Base-by-base conservation (phyloP, 2,329 filamentous ascomycete genomes). In the Pseudopyricularia cyperi region DNA sequence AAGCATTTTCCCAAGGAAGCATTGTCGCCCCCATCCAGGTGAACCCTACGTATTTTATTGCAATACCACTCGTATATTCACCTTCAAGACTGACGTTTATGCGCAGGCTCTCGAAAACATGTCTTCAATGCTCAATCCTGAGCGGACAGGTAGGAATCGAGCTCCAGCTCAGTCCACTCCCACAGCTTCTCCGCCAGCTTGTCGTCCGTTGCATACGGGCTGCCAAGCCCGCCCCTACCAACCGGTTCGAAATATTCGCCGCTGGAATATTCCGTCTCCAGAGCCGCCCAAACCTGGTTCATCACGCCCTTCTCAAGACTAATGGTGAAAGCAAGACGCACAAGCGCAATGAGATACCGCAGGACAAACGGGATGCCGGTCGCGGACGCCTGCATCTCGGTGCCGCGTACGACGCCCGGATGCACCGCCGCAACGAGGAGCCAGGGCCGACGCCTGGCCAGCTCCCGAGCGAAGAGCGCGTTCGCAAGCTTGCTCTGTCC, bases 201-300 rank as follows among this genome's bases (percentile, higher is more conserved):
- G 2, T 58, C 58, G 50, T 67, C 56, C 48, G 56, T 50, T n/a
- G 55, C 56, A 7, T 50, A 17, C 12, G 46, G 50, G 2, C 54
- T 57, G 22, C 34, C 55, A 46, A 51, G 51, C 4, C 55, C 60
- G 7, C 47, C 30, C 2, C 59, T 48, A 1, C 65, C 67, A 5
- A 68, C 58, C 0, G 65, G 64, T 35, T 62, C 37, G 14, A 44
- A 51, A n/a, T 51, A 44, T 33, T 32, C 33, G 48, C 73, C 67
- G 58, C 80, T 79, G 19, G 68, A 68, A 55, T 67, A 68, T 56
- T 80, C 79, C 63, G 79, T 69, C 57, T 76, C 80, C 64, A 74
- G 59, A 19, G 69, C 68, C 44, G 62, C 65, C 69, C 65, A 77
- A 7, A 65, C 63, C 52, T 68, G 69, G 52, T 69, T 71, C 26